Evolutionary conservation across 2,329 filamentous ascomycete genomes (phyloP), one percentile per base, ranked within the genome.

Genomic region (Byssothecium circinans): DNA sequence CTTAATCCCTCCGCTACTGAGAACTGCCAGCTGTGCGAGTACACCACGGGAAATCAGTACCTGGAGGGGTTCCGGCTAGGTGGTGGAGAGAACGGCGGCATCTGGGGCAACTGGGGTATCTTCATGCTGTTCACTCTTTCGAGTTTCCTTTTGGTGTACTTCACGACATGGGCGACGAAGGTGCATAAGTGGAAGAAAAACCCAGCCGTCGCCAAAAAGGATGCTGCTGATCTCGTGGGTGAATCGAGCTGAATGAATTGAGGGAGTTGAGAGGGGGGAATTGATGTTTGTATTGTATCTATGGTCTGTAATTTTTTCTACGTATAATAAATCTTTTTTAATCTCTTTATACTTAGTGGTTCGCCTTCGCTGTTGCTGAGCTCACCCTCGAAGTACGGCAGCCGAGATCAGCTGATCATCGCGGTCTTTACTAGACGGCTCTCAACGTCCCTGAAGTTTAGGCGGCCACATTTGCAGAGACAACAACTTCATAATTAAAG

Each of bases 21-120:
- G 0, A 71, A 66, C 0, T 89, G 86, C 64, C 65, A 68, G 39
- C 83, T 87, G 0, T 89, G 86, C 59, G 73, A 81, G 53, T 88
- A 81, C 62, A 67, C 64, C 1, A 69, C 60, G 17, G 85, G 83
- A 0, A 74, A 76, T 6, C 83, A 86, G 47, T 88, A 84, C 53
- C 65, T 88, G 2, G 56, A 65, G 10, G 18, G 10, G 11, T 23
- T 39, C 36, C 4, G 11, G 10, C 8, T 39, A 6, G 36, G 29
- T 23, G 18, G 7, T 7, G 36, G 36, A 23, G 10, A 39, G 36
- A 39, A 39, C 5, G n/a, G 36, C 14, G 10, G 36, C 22, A 23
- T 17, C 36, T 39, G 36, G 36, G 10, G 36, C 22, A 23, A 39
- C 36, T 39, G 19, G 19, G 36, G 36, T 22, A 39, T 39, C 14